These are phyloP conservation scores for Cercospora janseana DNA, from an alignment of 2,329 filamentous ascomycete genomes.

Conservation along the genomic window DNA sequence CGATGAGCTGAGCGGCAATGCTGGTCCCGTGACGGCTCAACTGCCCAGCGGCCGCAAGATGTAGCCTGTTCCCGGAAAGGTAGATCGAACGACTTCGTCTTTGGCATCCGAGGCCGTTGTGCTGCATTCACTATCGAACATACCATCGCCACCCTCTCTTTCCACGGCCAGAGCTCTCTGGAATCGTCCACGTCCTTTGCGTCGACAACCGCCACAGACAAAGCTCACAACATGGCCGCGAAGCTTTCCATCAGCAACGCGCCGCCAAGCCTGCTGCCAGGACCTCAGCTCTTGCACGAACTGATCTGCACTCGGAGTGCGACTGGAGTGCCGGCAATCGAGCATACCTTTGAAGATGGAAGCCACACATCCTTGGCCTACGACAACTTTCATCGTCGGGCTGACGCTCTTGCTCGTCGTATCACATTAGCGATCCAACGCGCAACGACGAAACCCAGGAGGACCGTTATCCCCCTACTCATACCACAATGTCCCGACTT, in stretches of 20 bases:
- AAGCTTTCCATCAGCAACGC: slow-evolving; percentile 59
- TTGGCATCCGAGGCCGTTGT: background rate
- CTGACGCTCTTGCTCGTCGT: slow-evolving; percentile 55
- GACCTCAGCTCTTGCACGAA: slow-evolving; percentile 59
- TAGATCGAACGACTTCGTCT: background rate
- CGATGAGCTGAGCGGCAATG: background rate
- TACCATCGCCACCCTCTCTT: background rate
- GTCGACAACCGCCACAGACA: background rate
- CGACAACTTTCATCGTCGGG: slow-evolving; percentile 57
- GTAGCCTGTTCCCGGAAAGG: background rate
- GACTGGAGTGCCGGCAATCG: slow-evolving; percentile 56
- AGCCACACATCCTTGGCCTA: slow-evolving; percentile 58
- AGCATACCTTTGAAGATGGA: slow-evolving; percentile 57
- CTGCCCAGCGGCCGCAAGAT: background rate
- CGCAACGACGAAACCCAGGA: slow-evolving; percentile 17
- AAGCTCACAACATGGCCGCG: slow-evolving; percentile 14
- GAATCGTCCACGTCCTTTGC: background rate
- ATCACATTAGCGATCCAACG: slow-evolving; percentile 41
- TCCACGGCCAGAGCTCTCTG: background rate
- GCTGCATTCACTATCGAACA: slow-evolving; percentile 4
- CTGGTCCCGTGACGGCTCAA: background rate
- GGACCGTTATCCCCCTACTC: slow-evolving; percentile 68
- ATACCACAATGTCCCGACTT: slow-evolving; percentile 73
- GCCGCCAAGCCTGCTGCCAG: slow-evolving; percentile 52
- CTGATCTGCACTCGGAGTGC: slow-evolving; percentile 54